Base-by-base conservation (phyloP, 179 eudicot genomes). In the Silene vulgaris region DNA sequence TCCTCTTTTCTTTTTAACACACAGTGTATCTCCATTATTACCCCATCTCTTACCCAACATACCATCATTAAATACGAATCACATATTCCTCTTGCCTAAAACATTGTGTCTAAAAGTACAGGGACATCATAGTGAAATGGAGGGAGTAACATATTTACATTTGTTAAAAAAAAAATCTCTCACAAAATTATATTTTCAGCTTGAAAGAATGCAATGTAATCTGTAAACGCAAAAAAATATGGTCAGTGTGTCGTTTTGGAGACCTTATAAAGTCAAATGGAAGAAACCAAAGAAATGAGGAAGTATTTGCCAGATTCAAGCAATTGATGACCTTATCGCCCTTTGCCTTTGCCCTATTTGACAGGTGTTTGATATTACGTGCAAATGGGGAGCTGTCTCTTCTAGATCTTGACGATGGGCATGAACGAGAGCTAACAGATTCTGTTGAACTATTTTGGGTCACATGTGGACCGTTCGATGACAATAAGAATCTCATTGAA, bases 361-460 rank as follows among this genome's bases (percentile, higher is more conserved):
- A 19, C 79, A 95, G 99, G 79, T 95, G 99, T 75, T 88, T 95
- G 78, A 92, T 95, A 87, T 75, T 90, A 83, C 91, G 99, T 83
- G 87, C 85, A 37, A 90, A 88, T 85, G 99, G 99, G 83, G 97
- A 92, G 77, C 90, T 95, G 75, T 95, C 99, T 40, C 85, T 95
- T 43, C 89, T 95, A 74, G 97, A 95, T 82, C 82, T 95, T 84
- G 90, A 87, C 89, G 97, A 92, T 82, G 99, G 99, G 76, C 89
- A 96, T 74, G 99, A 95, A 81, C 79, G 89, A 79, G 96, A 89
- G 87, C 90, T 95, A 70, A 92, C 97, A 50, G 93, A 95, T 81
- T 91, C 97, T 77, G 94, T 95, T 79, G 99, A 95, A 80, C 81
- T 95, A 82, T 92, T 95, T 78, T 95, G 99, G 99, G 97, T 95